Evolutionary conservation across 2,329 filamentous ascomycete species (phyloP).

Genomic region (Sclerotinia sclerotiorum): DNA sequence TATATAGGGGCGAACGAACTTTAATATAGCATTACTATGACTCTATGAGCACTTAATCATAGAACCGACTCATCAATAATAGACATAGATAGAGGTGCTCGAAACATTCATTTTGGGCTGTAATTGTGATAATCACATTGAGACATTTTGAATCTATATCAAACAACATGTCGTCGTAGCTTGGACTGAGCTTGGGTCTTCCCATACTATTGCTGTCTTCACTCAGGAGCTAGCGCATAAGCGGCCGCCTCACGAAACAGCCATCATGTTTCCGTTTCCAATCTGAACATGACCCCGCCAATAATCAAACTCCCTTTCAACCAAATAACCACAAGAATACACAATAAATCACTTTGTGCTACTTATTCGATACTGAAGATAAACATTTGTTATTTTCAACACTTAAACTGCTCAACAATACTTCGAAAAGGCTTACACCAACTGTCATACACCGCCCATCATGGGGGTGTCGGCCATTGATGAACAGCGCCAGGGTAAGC

Average conservation of each 20-base stretch:
- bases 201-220: neutral
- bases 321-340: slow-evolving; percentile 6
- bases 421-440: slow-evolving; percentile 7
- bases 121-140: neutral
- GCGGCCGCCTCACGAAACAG: slow-evolving; percentile 18
- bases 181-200: slow-evolving; percentile 1
- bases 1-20: neutral
- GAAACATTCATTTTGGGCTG: neutral
- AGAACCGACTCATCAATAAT: neutral
- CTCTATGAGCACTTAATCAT: slow-evolving; percentile 1
- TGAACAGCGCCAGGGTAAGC: slow-evolving; percentile 74
- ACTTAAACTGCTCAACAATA: neutral
- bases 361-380: neutral
- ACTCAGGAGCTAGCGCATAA: slow-evolving; percentile 11
- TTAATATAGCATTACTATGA: neutral
- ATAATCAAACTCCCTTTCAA: slow-evolving; percentile 19
- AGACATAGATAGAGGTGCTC: neutral
- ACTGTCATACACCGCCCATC: slow-evolving; percentile 23
- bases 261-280: slow-evolving; percentile 19
- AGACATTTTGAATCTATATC: slow-evolving; percentile 15
- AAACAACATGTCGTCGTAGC: slow-evolving; percentile 12
- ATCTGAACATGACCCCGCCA: slow-evolving; percentile 18
- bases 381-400: neutral
- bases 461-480: slow-evolving; percentile 74
- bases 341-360: neutral